Percentiles rank a stretch among this genome's conserved stretches.
These are phyloP conservation scores for Camillea tinctor DNA, from an alignment of 2,329 filamentous ascomycete species.

Conservation along the genomic window DNA sequence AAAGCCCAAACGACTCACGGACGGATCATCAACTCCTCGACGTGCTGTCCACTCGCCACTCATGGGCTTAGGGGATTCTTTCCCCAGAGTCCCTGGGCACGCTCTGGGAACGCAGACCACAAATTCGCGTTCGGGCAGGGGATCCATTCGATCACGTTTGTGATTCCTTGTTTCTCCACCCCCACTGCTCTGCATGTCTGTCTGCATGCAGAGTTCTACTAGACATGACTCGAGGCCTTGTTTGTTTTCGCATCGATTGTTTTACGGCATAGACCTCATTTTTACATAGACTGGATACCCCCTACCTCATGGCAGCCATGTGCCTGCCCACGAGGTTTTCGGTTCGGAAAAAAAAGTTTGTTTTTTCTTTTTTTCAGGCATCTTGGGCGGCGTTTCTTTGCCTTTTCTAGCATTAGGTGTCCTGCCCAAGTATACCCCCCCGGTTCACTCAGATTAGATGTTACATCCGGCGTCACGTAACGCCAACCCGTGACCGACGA, in stretches of 20 bases:
- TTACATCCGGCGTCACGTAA: background rate
- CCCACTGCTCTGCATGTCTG: background rate
- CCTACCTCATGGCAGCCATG: constrained; percentile 18
- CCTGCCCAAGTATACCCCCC: constrained; percentile 24
- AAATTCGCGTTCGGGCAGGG: background rate
- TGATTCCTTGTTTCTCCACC: background rate
- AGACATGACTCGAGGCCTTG: constrained; percentile 4
- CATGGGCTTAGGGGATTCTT: constrained; percentile 3
- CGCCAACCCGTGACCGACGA: background rate
- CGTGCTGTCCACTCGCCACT: constrained; percentile 1
- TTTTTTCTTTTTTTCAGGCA: constrained; percentile 25
- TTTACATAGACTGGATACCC: constrained; percentile 35
- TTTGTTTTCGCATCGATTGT: constrained; percentile 19
- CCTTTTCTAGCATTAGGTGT: constrained; percentile 28
- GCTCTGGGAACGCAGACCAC: background rate
- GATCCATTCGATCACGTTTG: background rate
- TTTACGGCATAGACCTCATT: constrained; percentile 27
- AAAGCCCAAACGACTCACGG: constrained; percentile 1
- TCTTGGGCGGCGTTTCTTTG: constrained; percentile 27
- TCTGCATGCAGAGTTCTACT: background rate
- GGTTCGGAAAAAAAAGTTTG: constrained; percentile 30
- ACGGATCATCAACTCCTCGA: background rate
- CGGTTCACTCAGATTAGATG: constrained; percentile 17
- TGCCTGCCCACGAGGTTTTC: constrained; percentile 19
- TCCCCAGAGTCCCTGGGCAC: too few species aligned